Base-by-base conservation (phyloP, 164 flowering plant species). In the Piper longum region DNA sequence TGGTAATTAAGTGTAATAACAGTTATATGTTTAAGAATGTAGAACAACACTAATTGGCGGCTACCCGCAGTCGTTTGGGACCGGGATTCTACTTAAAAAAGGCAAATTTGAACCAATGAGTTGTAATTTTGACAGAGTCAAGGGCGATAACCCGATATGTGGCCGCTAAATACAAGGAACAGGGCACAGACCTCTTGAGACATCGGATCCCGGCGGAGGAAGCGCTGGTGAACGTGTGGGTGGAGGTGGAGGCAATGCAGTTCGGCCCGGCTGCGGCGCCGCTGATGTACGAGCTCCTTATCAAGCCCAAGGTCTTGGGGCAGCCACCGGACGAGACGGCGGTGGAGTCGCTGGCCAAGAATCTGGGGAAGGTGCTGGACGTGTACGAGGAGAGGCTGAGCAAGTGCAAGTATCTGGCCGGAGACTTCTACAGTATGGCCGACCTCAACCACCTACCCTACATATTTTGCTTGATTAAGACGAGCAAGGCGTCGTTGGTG, bases 341-440 rank as follows among this genome's bases (percentile, higher is more conserved):
- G 45, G 57, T 42, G 4, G 64, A 59, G 4, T 41, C 43, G 12
- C 18, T 51, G 12, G 45, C 58, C 6, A 59, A 19, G 52, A 66
- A 66, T 39, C 58, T 66, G 4, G 59, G 43, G 40, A 52, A 43
- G 54, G 69, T 51, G 14, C 41, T 66, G 3, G 59, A 60, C 39
- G 63, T 66, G 36, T 66, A 66, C 54, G 69, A 66, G 41, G 69
- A 59, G 45, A 60, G 59, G 64, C 52, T 66, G 2, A 51, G 63
- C 11, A 66, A 54, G 59, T 51, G 19, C 64, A 59, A 59, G 2
- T 66, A 66, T 41, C 45, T 66, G 14, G 69, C 63, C 51, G 90
- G 87, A 3, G 81, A 83, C 56, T 77, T 68, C 71, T 81, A 54
- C 58, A 79, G 74, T 69, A 41, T 85, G 65, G 85, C 87, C 9